These are phyloP conservation scores for Gnetum montanum DNA, from an alignment of 75 land plant species.

Conservation along the genomic window DNA sequence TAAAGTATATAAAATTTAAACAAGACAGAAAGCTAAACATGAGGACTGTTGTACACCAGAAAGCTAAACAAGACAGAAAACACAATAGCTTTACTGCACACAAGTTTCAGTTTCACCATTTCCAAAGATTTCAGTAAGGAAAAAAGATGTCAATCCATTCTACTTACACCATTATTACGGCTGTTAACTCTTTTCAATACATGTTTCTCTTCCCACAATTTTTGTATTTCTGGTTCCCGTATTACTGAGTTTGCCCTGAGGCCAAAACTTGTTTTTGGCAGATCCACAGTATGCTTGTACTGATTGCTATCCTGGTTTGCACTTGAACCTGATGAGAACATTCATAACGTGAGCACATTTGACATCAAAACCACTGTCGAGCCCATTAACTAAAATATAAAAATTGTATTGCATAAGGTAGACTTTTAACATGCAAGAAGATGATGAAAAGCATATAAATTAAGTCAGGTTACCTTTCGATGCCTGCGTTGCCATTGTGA, in stretches of 20 bases:
- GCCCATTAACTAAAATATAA: neutral
- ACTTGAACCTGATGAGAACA: conserved; percentile 24
- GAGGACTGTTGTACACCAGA: too few relatives aligned
- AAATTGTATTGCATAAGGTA: neutral
- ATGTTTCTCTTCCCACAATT: conserved; percentile 83
- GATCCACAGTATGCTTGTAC: conserved; percentile 84
- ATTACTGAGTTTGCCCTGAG: conserved; percentile 86
- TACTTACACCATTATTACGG: conserved; percentile 69
- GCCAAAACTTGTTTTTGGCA: conserved; percentile 83
- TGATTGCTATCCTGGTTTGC: conserved; percentile 51
- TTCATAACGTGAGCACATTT: neutral
- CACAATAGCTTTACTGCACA: too few relatives aligned
- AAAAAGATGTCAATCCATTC: neutral
- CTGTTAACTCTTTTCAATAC: conserved; percentile 56
- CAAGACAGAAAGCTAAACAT: too few relatives aligned
- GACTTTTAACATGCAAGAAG: neutral
- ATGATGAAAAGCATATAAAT: neutral
- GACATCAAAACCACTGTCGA: neutral
- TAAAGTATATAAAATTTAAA: too few relatives aligned
- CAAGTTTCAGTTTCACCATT: too few relatives aligned
- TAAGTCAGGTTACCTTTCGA: conserved; percentile 55
- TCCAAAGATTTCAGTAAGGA: neutral
- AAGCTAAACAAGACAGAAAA: too few relatives aligned
- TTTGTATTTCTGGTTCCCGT: conserved; percentile 96
- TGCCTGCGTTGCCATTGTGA: conserved; percentile 64